Conservation (phyloP, 805 yeast species). For the Sporopachydermia quercuum region DNA sequence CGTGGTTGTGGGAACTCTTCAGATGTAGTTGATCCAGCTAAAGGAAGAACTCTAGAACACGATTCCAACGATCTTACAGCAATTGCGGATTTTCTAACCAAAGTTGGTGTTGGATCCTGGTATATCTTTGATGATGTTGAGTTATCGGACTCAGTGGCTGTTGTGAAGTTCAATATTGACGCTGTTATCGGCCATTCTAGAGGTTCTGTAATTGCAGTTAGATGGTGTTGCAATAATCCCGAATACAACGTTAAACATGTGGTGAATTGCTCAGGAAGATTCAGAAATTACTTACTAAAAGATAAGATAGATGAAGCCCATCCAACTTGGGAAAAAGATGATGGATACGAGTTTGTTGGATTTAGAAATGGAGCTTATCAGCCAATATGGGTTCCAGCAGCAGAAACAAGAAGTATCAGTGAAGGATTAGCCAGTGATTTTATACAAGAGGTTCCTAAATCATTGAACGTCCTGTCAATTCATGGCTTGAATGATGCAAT, state of each 20-base stretch:
- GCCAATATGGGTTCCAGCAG: constrained; percentile 26
- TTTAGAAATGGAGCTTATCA: constrained; percentile 36
- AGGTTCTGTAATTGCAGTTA: constrained; percentile 61
- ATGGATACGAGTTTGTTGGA: constrained; percentile 26
- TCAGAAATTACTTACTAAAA: constrained; percentile 30
- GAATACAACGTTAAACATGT: constrained; percentile 44
- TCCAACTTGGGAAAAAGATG: constrained; percentile 25
- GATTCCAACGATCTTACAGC: constrained; percentile 57
- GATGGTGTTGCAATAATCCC: constrained; percentile 38
- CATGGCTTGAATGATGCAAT: constrained; percentile 59
- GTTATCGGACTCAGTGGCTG: constrained; percentile 17
- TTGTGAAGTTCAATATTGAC: constrained; percentile 27
- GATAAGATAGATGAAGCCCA: constrained; percentile 21
- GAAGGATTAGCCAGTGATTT: constrained; percentile 16
- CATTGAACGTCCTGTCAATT: constrained; percentile 44
- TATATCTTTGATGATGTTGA: constrained; percentile 15
- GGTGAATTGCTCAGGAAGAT: constrained; percentile 65
- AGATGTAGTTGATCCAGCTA: constrained; percentile 21
- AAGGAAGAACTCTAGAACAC: constrained; percentile 27
- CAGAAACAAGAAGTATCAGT: constrained; percentile 38
- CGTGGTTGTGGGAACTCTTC: constrained; percentile 75
- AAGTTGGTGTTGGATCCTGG: constrained; percentile 5
- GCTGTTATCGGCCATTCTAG: constrained; percentile 68
- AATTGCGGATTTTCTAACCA: constrained; percentile 22
- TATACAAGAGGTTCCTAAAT: constrained; percentile 22